Percentiles rank a stretch among this genome's conserved stretches.
Evolutionary conservation across 108 stramenopile species (phyloP).

Genomic region (Aurantiochytrium sp.): DNA sequence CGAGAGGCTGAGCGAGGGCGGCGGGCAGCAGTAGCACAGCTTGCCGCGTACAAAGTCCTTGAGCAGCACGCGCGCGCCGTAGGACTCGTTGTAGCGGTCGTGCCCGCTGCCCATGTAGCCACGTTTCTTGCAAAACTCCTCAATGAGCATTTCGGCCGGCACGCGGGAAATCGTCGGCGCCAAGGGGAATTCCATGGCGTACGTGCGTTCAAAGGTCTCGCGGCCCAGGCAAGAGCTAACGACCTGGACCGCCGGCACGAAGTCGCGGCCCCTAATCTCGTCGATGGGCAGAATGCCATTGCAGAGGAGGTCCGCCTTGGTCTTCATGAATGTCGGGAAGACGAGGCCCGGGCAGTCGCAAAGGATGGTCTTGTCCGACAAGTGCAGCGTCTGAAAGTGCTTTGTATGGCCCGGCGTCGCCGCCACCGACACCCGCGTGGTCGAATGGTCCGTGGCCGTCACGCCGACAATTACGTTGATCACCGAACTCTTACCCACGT

Average conservation of each 20-base stretch:
- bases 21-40: conserved; percentile 85
- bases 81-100: conserved; percentile 82
- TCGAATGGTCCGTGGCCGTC: conserved; percentile 76
- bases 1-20: conserved; percentile 58
- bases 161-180: conserved; percentile 30
- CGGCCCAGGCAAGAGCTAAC: conserved; percentile 83
- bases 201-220: conserved; percentile 60
- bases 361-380: conserved; percentile 80
- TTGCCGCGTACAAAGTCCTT: conserved; percentile 91
- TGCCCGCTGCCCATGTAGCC: conserved; percentile 79
- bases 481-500: conserved; percentile 93
- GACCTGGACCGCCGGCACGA: conserved; percentile 77
- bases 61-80: conserved; percentile 82
- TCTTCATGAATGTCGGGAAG: conserved; percentile 91
- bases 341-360: conserved; percentile 99
- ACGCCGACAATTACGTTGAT: conserved; percentile 92
- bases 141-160: conserved; percentile 52
- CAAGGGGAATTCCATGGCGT: conserved; percentile 71
- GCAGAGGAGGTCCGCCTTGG: conserved; percentile 56
- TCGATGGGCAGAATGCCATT: conserved; percentile 94
- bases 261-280: conserved; percentile 80
- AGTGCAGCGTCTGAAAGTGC: conserved; percentile 94
- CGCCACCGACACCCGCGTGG: conserved; percentile 86
- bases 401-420: conserved; percentile 98
- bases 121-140: conserved; percentile 80